Conservation (phyloP, 2,329 filamentous ascomycete genomes). For the Fusarium falciforme region DNA sequence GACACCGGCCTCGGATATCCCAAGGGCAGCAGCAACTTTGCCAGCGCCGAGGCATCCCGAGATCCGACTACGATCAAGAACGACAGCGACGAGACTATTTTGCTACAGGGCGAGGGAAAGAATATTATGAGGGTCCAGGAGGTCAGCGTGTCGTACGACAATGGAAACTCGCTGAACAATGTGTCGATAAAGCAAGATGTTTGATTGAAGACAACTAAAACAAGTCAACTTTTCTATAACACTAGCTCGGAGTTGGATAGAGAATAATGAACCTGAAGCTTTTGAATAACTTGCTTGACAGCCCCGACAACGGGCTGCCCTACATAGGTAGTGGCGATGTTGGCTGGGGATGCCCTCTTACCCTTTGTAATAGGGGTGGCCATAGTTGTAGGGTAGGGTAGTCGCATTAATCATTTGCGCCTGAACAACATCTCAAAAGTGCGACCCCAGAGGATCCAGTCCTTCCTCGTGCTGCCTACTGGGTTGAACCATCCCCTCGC, state of each 20-base stretch:
- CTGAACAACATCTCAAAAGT: not conserved
- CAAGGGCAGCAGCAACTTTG: slow-evolving; percentile 8
- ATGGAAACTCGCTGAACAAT: not conserved
- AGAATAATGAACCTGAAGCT: not conserved
- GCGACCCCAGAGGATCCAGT: not conserved
- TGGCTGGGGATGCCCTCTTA: not conserved
- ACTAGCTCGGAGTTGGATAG: not conserved
- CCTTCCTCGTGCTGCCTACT: too few relatives aligned
- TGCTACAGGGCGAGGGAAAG: slow-evolving; percentile 11
- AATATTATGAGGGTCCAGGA: slow-evolving; percentile 26
- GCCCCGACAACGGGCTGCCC: not conserved
- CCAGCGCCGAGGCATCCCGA: slow-evolving; percentile 4
- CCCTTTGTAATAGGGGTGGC: too few relatives aligned
- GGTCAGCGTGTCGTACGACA: slow-evolving; percentile 18
- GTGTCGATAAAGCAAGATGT: not conserved
- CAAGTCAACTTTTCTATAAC: not conserved
- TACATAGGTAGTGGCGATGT: not conserved
- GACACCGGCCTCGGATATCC: not conserved
- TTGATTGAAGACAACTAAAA: not conserved
- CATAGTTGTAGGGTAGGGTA: not conserved
- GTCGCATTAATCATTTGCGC: not conserved
- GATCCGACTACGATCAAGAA: slow-evolving; percentile 8
- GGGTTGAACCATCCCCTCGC: not conserved
- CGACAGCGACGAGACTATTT: slow-evolving; percentile 28
- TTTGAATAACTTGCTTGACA: not conserved